Percentiles rank a stretch among this genome's conserved stretches.
phyloP scores from a whole-genome alignment of 1,284 basidiomycete genomes.

The Stereum hirsutum region DNA sequence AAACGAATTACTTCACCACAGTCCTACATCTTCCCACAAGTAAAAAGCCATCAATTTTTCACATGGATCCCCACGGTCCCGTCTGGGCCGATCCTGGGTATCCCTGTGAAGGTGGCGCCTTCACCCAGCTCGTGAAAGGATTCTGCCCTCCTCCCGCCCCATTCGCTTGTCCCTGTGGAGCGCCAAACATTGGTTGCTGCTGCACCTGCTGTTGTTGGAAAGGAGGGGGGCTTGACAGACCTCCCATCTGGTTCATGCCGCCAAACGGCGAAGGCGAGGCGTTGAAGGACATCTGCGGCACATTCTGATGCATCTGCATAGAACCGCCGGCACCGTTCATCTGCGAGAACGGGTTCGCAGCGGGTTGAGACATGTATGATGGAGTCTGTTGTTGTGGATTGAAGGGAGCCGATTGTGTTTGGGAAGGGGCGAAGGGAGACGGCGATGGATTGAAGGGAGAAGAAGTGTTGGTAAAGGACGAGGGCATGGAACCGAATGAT shows the following conservation, averaged over 20 bases:
- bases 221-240: no score
- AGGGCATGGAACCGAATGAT: not conserved
- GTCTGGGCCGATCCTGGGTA: constrained; percentile 5
- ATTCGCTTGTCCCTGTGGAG: constrained; percentile 9
- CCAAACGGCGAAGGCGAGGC: constrained; percentile 10
- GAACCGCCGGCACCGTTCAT: constrained; percentile 5
- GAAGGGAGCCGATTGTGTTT: constrained; percentile 10
- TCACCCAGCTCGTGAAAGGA: constrained; percentile 22
- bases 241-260: constrained; percentile 4
- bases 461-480: not conserved
- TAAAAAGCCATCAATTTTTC: no score
- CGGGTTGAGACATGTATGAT: constrained; percentile 6
- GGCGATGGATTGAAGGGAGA: constrained; percentile 1
- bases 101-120: not conserved
- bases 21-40: no score
- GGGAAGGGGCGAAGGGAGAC: constrained; percentile 8
- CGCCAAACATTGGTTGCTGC: constrained; percentile 8
- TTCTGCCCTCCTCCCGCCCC: constrained; percentile 12
- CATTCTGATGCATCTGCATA: constrained; percentile 12
- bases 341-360: constrained; percentile 14
- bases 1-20: no score
- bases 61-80: constrained; percentile 11
- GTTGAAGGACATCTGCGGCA: constrained; percentile 12
- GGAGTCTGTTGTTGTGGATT: constrained; percentile 14
- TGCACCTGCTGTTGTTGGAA: constrained; percentile 13